A percentile compares a stretch with the other conserved stretches of the same genome.
Evolutionary conservation across 768 basidiomycete species (phyloP).

Genomic region (Leccinum broughii): DNA sequence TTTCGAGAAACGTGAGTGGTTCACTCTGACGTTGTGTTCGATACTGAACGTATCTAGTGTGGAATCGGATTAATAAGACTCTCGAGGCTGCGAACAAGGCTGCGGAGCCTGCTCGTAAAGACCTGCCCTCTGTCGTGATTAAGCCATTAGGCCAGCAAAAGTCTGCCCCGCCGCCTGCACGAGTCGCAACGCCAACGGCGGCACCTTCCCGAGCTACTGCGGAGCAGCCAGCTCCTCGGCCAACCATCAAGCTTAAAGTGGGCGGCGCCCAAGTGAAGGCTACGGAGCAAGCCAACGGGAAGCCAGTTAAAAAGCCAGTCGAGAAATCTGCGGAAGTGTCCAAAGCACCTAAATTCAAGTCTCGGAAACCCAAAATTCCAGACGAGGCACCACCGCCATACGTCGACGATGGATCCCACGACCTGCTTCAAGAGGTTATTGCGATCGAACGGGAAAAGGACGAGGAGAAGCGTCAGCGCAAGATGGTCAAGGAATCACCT

Average conservation of each 20-base stretch:
- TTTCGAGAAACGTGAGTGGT: constrained; percentile 80
- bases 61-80: constrained; percentile 85
- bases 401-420: constrained; percentile 79
- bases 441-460: constrained; percentile 73
- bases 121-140: constrained; percentile 27
- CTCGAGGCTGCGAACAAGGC: constrained; percentile 64
- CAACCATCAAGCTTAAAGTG: constrained; percentile 70
- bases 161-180: constrained; percentile 13
- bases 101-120: constrained; percentile 24
- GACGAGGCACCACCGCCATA: constrained; percentile 62
- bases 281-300: constrained; percentile 31
- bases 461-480: constrained; percentile 50
- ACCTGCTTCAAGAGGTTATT: constrained; percentile 78
- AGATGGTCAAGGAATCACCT: constrained; percentile 37
- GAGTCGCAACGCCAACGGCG: constrained; percentile 8
- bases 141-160: constrained; percentile 24
- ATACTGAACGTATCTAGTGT: constrained; percentile 59
- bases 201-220: constrained; percentile 15
- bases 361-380: constrained; percentile 44
- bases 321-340: constrained; percentile 35
- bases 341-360: constrained; percentile 40
- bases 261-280: constrained; percentile 40
- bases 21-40: constrained; percentile 2
- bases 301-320: constrained; percentile 24
- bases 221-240: constrained; percentile 45